These are phyloP conservation scores for Wickerhamiella spandovensis DNA, from an alignment of 805 yeast species.

Conservation along the genomic window DNA sequence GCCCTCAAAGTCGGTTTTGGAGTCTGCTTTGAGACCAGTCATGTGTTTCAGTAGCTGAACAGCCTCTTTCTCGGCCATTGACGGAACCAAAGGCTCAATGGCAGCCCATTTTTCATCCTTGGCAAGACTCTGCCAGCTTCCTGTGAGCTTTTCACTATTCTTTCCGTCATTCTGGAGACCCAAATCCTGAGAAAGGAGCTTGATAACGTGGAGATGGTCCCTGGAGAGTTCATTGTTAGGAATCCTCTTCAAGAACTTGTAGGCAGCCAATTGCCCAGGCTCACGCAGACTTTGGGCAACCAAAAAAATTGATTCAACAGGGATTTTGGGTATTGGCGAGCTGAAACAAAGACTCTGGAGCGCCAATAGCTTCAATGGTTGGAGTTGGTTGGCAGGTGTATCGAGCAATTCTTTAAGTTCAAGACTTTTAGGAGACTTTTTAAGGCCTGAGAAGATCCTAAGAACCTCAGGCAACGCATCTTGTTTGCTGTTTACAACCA, in stretches of 20 bases:
- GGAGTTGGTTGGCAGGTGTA: neutral
- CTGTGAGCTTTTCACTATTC: too few species aligned
- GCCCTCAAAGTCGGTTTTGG: neutral
- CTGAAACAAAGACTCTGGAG: neutral
- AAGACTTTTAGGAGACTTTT: neutral
- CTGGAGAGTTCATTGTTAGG: neutral
- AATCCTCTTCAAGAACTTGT: neutral
- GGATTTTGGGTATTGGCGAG: neutral
- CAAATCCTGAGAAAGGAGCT: neutral
- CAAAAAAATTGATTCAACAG: neutral
- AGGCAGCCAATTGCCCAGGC: neutral
- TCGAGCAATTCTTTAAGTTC: neutral
- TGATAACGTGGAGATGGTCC: neutral
- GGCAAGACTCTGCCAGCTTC: neutral
- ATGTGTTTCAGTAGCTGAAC: neutral
- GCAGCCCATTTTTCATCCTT: neutral
- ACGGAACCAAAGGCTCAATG: neutral
- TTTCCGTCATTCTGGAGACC: too few species aligned
- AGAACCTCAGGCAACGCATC: neutral
- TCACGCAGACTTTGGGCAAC: neutral
- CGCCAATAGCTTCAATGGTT: neutral
- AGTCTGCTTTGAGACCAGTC: neutral
- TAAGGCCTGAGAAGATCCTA: neutral
- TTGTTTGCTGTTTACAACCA: neutral
- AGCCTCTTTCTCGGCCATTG: neutral